A percentile compares a stretch with the other conserved stretches of the same genome.
These are phyloP conservation scores for Porcisia deanei DNA, from an alignment of 208 protist species.

Conservation along the genomic window DNA sequence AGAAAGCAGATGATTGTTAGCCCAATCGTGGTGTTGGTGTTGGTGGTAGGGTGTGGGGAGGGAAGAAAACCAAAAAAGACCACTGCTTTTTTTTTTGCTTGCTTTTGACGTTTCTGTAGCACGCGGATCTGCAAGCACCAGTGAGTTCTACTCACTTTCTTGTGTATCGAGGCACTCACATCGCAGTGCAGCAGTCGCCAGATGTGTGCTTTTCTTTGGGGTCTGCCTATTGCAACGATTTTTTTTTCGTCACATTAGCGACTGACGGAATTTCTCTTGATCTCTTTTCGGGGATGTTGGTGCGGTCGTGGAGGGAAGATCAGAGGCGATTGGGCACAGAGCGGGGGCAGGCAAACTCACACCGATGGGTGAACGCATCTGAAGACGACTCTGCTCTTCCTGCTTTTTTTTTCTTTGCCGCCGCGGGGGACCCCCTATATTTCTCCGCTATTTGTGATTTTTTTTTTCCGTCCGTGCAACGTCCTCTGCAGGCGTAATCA, in stretches of 20 bases:
- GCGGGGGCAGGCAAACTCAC: neutral
- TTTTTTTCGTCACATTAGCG: neutral
- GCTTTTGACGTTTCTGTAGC: neutral
- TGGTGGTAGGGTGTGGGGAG: no score
- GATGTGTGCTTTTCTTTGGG: neutral
- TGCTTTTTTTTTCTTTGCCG: neutral
- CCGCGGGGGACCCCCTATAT: neutral
- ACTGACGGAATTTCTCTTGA: no score
- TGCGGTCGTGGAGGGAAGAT: neutral
- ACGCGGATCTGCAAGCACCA: neutral
- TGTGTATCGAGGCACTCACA: neutral
- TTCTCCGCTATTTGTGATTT: neutral
- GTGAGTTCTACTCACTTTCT: neutral
- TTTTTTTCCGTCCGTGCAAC: neutral
- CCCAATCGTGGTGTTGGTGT: neutral
- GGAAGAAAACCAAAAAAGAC: neutral
- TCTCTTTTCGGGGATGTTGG: neutral
- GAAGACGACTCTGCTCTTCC: no score
- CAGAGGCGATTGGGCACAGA: neutral
- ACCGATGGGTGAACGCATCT: neutral
- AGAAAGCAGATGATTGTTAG: neutral
- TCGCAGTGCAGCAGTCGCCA: neutral
- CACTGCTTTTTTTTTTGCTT: neutral
- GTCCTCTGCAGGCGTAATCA: neutral
- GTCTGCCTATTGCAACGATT: neutral